Evolutionary conservation across 768 basidiomycete species (phyloP).

Genomic region (Leucosporidium yakuticum): DNA sequence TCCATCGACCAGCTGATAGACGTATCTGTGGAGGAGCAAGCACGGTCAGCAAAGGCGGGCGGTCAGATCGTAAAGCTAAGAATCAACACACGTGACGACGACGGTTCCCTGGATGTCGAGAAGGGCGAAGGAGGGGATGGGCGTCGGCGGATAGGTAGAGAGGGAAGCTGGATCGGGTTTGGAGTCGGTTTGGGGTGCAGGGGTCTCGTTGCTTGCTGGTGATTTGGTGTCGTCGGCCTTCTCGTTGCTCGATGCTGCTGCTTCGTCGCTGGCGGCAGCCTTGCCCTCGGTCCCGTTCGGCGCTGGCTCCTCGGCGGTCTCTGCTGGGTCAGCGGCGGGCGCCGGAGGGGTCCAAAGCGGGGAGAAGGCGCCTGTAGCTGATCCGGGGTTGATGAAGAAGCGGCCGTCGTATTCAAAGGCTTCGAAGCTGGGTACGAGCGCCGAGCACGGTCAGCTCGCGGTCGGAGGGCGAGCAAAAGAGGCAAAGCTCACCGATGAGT

Average conservation of each 20-base stretch:
- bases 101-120: conserved; percentile 98
- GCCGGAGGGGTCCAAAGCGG: conserved; percentile 20
- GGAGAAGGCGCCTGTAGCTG: conserved; percentile 76
- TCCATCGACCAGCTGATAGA: conserved; percentile 36
- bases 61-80: neutral
- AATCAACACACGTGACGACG: conserved; percentile 80
- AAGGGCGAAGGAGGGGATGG: conserved; percentile 87
- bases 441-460: neutral
- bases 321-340: conserved; percentile 1
- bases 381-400: conserved; percentile 95
- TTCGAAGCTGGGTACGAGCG: conserved; percentile 63
- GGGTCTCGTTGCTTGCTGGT: neutral
- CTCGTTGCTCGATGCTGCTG: neutral
- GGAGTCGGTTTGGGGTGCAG: neutral
- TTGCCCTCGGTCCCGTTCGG: conserved; percentile 3
- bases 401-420: conserved; percentile 82
- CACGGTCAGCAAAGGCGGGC: neutral
- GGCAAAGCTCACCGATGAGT: conserved; percentile 70
- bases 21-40: neutral
- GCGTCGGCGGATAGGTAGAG: conserved; percentile 51
- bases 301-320: neutral
- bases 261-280: neutral
- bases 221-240: neutral
- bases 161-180: neutral
- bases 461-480: neutral